Percentiles rank a stretch among this genome's conserved stretches.
phyloP scores from a whole-genome alignment of 164 flowering plant species.

The Magnolia officinalis region DNA sequence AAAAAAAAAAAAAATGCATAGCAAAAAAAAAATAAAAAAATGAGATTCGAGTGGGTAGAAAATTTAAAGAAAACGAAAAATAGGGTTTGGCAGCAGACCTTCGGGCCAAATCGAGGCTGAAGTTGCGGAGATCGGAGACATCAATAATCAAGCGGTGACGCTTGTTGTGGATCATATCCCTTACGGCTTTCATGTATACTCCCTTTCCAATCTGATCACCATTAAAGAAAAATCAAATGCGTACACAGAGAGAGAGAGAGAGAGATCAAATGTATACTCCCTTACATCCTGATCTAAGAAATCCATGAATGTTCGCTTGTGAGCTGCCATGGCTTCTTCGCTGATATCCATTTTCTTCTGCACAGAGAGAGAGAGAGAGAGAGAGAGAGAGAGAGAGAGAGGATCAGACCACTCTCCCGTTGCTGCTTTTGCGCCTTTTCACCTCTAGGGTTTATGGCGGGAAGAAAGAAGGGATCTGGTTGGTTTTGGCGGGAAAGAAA shows the following conservation, averaged over 20 bases:
- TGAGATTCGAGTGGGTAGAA: background rate
- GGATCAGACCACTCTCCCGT: background rate
- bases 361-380: constrained; percentile 6
- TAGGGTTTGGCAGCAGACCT: constrained; percentile 31
- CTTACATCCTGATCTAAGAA: constrained; percentile 74
- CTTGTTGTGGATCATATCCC: constrained; percentile 56
- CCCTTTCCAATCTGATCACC: constrained; percentile 35
- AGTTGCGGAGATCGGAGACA: constrained; percentile 69
- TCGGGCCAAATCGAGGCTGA: constrained; percentile 52
- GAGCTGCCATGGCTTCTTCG: constrained; percentile 57
- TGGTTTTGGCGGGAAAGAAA: background rate
- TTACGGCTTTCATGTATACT: constrained; percentile 56
- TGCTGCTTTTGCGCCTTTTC: background rate
- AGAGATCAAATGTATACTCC: too few species aligned
- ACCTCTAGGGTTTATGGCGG: background rate
- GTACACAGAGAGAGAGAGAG: background rate
- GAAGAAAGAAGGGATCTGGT: background rate
- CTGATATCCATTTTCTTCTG: constrained; percentile 55
- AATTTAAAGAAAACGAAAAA: background rate
- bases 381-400: constrained; percentile 6
- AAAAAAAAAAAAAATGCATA: constrained; percentile 4
- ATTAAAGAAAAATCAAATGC: constrained; percentile 1
- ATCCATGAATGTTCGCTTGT: constrained; percentile 63
- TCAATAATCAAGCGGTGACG: constrained; percentile 67
- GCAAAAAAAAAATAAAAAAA: background rate